A percentile compares a stretch with the other conserved stretches of the same genome.
Conservation (phyloP, 73 alveolate genomes). For the Symbiodinium natans region DNA sequence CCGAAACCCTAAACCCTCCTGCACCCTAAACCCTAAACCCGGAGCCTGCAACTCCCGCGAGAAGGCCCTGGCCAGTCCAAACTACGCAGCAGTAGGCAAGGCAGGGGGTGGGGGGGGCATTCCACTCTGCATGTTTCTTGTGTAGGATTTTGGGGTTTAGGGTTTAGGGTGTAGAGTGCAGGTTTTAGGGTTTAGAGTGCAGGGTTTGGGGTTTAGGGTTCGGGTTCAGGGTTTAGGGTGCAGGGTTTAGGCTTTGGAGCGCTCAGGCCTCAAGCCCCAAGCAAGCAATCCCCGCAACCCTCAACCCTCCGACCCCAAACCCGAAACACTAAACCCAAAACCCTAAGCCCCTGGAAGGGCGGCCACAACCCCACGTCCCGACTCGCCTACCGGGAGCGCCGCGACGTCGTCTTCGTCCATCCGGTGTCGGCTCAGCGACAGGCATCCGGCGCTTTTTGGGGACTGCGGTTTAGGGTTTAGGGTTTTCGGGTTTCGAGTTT, state of each 20-base stretch:
- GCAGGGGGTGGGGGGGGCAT: neutral
- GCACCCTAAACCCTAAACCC: too few relatives aligned
- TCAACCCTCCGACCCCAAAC: too few relatives aligned
- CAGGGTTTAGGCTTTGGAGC: neutral
- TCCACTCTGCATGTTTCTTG: too few relatives aligned
- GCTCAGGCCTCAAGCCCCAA: neutral
- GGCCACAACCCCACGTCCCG: slow-evolving; percentile 8
- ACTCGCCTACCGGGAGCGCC: neutral
- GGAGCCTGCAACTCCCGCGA: neutral
- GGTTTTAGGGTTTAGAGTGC: neutral
- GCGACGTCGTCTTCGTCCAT: neutral
- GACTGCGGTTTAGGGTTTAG: neutral
- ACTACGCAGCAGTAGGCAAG: neutral
- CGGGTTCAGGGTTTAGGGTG: neutral
- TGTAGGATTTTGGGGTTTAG: too few relatives aligned
- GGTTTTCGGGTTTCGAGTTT: neutral
- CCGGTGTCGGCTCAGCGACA: neutral
- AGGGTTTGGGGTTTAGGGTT: neutral
- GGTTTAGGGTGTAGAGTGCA: neutral
- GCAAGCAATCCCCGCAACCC: neutral
- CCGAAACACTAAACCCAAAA: neutral
- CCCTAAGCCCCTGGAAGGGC: neutral
- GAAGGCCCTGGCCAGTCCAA: neutral
- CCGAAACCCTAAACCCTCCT: too few relatives aligned
- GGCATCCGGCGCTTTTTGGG: too few relatives aligned